Percentiles rank a stretch among this genome's conserved stretches.
Evolutionary conservation across 345 rosid species (phyloP).

Genomic region (Anastatica hierochuntica): DNA sequence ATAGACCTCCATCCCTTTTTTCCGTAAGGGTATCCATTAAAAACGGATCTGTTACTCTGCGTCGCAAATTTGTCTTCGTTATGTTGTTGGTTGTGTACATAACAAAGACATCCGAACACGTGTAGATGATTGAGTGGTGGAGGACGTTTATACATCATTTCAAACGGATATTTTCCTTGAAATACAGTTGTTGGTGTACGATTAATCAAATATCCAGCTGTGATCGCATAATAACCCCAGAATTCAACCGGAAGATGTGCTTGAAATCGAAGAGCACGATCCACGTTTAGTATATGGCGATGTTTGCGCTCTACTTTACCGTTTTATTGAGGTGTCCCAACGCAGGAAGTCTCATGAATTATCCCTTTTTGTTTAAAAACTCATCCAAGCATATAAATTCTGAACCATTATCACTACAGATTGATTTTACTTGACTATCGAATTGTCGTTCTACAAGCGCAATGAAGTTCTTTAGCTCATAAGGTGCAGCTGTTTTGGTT

Average conservation of each 20-base stretch:
- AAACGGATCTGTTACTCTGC: too few species aligned
- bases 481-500: neutral
- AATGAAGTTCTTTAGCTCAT: neutral
- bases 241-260: neutral
- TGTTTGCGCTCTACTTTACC: neutral
- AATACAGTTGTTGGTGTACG: fast-evolving
- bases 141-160: neutral
- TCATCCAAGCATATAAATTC: neutral
- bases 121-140: neutral
- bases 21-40: too few species aligned
- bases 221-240: neutral
- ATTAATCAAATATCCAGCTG: neutral
- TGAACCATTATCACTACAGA: neutral
- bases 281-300: neutral
- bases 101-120: neutral
- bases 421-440: neutral
- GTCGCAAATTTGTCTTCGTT: neutral
- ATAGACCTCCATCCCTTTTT: too few species aligned
- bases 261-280: neutral
- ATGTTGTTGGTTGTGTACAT: neutral
- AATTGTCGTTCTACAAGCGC: neutral
- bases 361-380: neutral
- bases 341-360: neutral
- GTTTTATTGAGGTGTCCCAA: neutral
- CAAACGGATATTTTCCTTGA: neutral